Evolutionary conservation across 345 rosid species (phyloP).

Genomic region (Eucalyptus sp.): DNA sequence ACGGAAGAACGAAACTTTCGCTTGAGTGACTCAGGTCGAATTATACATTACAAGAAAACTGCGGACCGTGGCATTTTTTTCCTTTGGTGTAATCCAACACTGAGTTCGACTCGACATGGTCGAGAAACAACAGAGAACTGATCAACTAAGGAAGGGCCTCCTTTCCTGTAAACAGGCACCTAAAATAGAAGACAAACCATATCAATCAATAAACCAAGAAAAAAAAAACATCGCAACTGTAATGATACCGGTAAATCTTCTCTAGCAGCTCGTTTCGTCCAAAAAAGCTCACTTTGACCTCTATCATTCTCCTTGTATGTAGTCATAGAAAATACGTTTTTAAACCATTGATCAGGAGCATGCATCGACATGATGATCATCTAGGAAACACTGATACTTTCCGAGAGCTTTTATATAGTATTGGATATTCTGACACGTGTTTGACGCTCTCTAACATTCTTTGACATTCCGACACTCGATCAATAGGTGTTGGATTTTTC

Average conservation of each 20-base stretch:
- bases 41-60: background rate
- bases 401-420: no score
- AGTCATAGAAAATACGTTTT: background rate
- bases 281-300: background rate
- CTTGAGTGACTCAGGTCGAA: background rate
- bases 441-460: accelerated
- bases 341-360: background rate
- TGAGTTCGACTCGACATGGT: background rate
- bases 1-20: background rate
- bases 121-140: background rate
- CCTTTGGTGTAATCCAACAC: background rate
- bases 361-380: accelerated
- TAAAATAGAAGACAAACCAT: background rate
- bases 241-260: background rate
- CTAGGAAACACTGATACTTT: accelerated
- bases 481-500: no score
- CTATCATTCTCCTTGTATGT: background rate
- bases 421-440: accelerated
- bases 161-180: background rate
- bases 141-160: background rate
- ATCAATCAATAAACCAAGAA: background rate
- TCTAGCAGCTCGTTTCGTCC: background rate
- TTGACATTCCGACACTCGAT: accelerated
- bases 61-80: background rate
- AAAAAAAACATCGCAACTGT: background rate